Base-by-base conservation (phyloP, 768 basidiomycete species). In the Podaxis pistillaris region DNA sequence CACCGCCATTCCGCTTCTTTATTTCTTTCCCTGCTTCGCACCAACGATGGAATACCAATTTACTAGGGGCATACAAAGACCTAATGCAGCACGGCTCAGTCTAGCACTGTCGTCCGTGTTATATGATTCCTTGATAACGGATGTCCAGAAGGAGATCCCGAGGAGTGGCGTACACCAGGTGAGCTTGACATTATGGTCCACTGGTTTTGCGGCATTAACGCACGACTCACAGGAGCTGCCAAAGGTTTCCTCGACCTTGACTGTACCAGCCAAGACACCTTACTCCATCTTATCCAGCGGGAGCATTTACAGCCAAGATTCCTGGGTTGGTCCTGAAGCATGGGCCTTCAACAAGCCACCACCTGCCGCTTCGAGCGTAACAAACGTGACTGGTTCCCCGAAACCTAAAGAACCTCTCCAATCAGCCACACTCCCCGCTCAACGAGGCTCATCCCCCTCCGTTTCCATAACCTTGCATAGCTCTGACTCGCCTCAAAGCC, bases 11-110 rank as follows among this genome's bases (percentile, higher is more conserved):
- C 37, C 12, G 1, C 4, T 44, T 17, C 26, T 44, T 57, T 26
- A 15, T 22, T 46, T 57, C 26, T 41, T 57, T 1, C 13, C 19
- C 8, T 30, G 6, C 30, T n/a, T 24, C 6, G 13, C 19, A 22
- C 49, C 41, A 50, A 24, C 12, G 52, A 62, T 62, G 60, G 60
- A 62, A 55, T 55, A 55, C 53, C 52, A 62, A 19, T 37, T 44
- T 22, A 47, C 28, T 11, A 28, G 41, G 15, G 60, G 52, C 7
- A 55, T 61, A 2, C 51, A 55, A 15, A 54, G 60, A 2, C 60
- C 60, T 36, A 54, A 47, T 15, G 60, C 60, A 0, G 52, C 41
- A 13, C 52, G 28, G 8, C 52, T 54, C 30, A 55, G 60, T 46
- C 60, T 54, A 28, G 52, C 60, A 47, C 52, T 38, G 17, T 55